Evolutionary conservation across 164 flowering plant species (phyloP).

Genomic region (Taxillus chinensis): DNA sequence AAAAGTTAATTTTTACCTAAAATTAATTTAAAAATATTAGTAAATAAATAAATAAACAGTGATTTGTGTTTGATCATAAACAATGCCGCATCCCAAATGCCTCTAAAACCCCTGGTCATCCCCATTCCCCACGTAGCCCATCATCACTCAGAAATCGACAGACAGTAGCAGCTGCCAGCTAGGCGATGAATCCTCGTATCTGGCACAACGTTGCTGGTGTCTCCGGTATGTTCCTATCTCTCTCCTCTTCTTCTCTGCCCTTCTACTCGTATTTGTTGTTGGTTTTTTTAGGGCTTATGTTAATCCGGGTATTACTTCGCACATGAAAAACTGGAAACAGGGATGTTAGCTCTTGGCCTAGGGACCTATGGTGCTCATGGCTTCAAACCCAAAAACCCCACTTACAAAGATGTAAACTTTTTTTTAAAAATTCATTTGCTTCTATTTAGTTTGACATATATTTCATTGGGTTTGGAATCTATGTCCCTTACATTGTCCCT

Average conservation of each 20-base stretch:
- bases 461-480: too few species aligned
- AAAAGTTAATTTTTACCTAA: too few species aligned
- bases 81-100: too few species aligned
- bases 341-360: constrained; percentile 75
- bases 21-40: too few species aligned
- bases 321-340: constrained; percentile 23
- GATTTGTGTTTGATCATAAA: too few species aligned
- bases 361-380: constrained; percentile 86
- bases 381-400: constrained; percentile 76
- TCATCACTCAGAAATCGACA: too few species aligned
- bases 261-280: too few species aligned
- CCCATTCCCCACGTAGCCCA: too few species aligned
- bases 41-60: too few species aligned
- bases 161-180: neutral
- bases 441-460: neutral
- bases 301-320: neutral
- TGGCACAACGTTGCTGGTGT: constrained; percentile 87
- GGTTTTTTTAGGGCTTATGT: too few species aligned
- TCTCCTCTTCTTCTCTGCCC: neutral
- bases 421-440: neutral
- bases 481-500: too few species aligned
- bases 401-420: constrained; percentile 59
- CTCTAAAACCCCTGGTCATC: too few species aligned
- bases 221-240: constrained; percentile 38
- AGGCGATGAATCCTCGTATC: constrained; percentile 47